Evolutionary conservation across 495 filamentous ascomycete species (phyloP), one percentile per base, ranked within the genome.

Genomic region (Penicillium silybi): DNA sequence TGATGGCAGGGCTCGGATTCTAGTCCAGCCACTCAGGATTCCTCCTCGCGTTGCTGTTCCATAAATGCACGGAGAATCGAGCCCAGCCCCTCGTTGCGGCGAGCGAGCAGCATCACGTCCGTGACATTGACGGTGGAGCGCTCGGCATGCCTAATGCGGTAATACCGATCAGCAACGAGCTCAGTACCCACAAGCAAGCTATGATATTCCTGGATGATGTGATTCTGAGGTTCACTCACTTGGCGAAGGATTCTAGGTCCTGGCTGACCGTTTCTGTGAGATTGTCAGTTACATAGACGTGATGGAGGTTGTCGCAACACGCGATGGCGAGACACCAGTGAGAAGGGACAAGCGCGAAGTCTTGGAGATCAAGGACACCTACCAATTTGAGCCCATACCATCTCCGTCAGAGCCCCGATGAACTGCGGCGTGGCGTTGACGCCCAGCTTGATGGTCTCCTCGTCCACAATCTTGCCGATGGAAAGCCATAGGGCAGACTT

Each of bases 401-500:
- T 77, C 71, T 97, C 92, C 0, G 89, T 95, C 64, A 97, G 69
- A 0, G 90, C 90, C 9, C 84, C 92, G 59, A 96, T 97, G 70
- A 97, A 98, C 63, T 97, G 92, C 6, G 91, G 92, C 1, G 91
- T 97, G 2, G 92, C 90, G 68, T 92, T 96, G 52, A 86, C 78
- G 61, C 87, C 85, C 11, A 87, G 75, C 20, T 77, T 76, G 32
- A 93, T 70, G 25, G 84, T 87, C 64, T 95, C 89, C 54, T 92
- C 84, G 66, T 97, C 92, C 41, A 96, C 87, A 42, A 90, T 89
- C 64, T 90, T 87, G 63, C 92, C 92, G 52, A 96, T 83, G 18
- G 83, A 80, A 65, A 87, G 88, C 92, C 92, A 97, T n/a, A 98
- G 80, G 27, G 90, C 89, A 44, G 89, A 84, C 80, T 98, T 98